Conservation (phyloP, 2,329 filamentous ascomycete genomes). For the Pseudogymnoascus sp. region DNA sequence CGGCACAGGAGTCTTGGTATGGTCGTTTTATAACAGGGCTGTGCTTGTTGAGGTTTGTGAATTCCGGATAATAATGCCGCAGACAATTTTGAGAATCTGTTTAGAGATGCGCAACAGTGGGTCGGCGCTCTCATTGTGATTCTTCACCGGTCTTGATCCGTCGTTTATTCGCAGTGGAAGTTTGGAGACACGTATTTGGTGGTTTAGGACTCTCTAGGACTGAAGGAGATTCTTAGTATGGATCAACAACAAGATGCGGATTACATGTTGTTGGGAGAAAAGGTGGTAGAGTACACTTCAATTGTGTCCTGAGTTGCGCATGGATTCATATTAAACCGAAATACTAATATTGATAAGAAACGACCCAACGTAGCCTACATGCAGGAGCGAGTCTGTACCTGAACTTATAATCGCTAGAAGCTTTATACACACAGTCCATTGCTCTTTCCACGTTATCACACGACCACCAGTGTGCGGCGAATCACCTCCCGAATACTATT, state of each 20-base stretch:
- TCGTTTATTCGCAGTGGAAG: not conserved
- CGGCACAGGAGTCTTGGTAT: not conserved
- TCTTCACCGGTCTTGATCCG: not conserved
- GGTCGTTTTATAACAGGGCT: not conserved
- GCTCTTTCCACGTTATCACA: not conserved
- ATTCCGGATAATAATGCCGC: not conserved
- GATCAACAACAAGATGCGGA: not conserved
- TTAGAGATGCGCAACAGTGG: not conserved
- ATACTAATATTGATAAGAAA: not conserved
- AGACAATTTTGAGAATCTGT: not conserved
- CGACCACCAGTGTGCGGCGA: too few relatives aligned
- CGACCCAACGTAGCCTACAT: not conserved
- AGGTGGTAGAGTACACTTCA: not conserved
- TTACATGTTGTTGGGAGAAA: not conserved
- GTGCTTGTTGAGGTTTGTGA: not conserved
- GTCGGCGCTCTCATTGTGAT: not conserved
- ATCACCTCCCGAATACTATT: too few relatives aligned
- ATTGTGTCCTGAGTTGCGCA: not conserved
- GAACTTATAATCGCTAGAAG: not conserved
- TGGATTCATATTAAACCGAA: not conserved
- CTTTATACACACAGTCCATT: not conserved
- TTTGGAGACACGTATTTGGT: not conserved
- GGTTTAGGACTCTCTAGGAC: not conserved
- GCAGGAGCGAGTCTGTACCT: slow-evolving; percentile 1
- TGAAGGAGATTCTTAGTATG: not conserved